phyloP scores from a whole-genome alignment of 2,329 filamentous ascomycete genomes.

The Microcera coccophila region DNA sequence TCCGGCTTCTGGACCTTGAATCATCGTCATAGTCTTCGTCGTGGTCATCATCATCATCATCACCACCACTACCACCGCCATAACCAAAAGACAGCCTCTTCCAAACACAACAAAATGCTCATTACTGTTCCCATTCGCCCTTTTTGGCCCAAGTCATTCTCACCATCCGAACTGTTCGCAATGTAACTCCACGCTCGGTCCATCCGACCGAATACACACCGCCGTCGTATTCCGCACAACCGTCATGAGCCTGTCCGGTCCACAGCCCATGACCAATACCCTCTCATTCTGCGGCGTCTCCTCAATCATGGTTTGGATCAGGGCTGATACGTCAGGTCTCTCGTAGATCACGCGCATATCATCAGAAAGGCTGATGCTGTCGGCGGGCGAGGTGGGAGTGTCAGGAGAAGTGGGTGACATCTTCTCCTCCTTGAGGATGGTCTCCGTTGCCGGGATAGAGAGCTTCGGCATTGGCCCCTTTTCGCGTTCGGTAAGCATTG shows the following conservation, averaged over 20 bases:
- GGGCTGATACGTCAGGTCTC: slow-evolving; percentile 35
- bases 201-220: slow-evolving; percentile 35
- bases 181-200: slow-evolving; percentile 46
- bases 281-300: slow-evolving; percentile 28
- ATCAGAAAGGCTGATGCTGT: slow-evolving; percentile 1
- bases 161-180: slow-evolving; percentile 48
- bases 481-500: no score
- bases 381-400: slow-evolving; percentile 2
- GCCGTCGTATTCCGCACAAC: slow-evolving; percentile 41
- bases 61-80: no score
- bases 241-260: slow-evolving; percentile 41
- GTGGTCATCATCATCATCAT: no score
- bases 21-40: no score
- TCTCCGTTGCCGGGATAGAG: slow-evolving; percentile 1
- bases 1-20: no score
- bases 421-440: slow-evolving; percentile 15
- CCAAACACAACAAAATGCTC: no score
- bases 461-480: slow-evolving; percentile 6
- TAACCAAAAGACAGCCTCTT: no score
- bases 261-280: slow-evolving; percentile 45
- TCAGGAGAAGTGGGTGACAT: slow-evolving; percentile 11
- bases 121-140: no score
- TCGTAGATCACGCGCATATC: slow-evolving; percentile 28
- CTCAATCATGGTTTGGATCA: slow-evolving; percentile 34
- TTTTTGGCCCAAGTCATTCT: no score